Evolutionary conservation across 768 basidiomycete species (phyloP).

Genomic region (Tricholomella constricta): DNA sequence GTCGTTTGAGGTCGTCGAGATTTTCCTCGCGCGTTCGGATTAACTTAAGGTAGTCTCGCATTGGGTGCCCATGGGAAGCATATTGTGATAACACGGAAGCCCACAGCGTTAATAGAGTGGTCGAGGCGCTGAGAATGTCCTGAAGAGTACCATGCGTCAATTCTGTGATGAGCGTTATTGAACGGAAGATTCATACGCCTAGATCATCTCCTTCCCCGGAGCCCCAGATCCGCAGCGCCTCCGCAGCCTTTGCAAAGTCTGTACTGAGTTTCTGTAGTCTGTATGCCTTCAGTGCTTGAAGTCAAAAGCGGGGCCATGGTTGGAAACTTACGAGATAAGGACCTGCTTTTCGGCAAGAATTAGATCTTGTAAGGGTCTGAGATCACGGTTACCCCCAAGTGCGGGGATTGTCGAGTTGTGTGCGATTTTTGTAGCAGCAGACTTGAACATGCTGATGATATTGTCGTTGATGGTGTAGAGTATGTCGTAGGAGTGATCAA

Average conservation of each 20-base stretch:
- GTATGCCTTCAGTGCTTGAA: constrained; percentile 14
- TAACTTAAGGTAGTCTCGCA: constrained; percentile 77
- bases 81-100: constrained; percentile 68
- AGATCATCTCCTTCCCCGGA: constrained; percentile 83
- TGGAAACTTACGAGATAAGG: constrained; percentile 70
- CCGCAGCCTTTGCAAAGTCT: constrained; percentile 70
- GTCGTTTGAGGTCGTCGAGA: constrained; percentile 74
- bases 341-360: constrained; percentile 89
- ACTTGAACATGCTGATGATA: constrained; percentile 64
- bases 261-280: constrained; percentile 67
- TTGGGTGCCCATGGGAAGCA: constrained; percentile 66
- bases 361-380: constrained; percentile 82
- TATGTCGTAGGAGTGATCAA: no score
- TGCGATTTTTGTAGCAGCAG: constrained; percentile 79
- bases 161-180: background rate
- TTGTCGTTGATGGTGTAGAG: background rate
- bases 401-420: constrained; percentile 85
- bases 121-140: constrained; percentile 77
- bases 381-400: constrained; percentile 70
- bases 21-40: constrained; percentile 84
- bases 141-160: constrained; percentile 26
- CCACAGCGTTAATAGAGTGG: constrained; percentile 66
- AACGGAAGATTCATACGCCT: constrained; percentile 47
- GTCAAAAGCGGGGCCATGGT: no score
- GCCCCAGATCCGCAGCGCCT: constrained; percentile 74